Evolutionary conservation across 768 basidiomycete genomes (phyloP).

Genomic region (Russula foetens): DNA sequence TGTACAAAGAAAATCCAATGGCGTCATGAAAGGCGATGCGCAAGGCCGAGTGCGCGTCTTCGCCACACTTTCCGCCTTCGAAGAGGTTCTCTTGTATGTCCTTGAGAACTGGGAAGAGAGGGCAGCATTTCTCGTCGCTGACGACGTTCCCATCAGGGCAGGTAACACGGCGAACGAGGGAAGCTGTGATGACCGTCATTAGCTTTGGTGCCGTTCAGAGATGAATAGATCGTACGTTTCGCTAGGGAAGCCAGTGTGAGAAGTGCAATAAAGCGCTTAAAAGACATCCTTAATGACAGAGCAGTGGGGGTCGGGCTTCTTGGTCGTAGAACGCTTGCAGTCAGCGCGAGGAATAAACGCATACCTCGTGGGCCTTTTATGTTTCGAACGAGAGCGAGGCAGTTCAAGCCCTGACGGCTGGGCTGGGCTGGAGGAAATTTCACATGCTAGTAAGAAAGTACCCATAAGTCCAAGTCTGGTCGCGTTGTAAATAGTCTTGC

Average conservation of each 20-base stretch:
- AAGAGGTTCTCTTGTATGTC: slow-evolving; percentile 28
- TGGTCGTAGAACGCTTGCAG: background rate
- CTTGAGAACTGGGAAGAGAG: slow-evolving; percentile 26
- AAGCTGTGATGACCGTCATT: slow-evolving; percentile 7
- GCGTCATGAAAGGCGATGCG: slow-evolving; percentile 27
- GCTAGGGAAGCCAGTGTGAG: slow-evolving; percentile 13
- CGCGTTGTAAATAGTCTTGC: background rate
- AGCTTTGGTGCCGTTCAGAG: background rate
- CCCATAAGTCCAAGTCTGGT: background rate
- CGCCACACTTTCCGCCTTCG: slow-evolving; percentile 25
- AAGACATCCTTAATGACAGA: slow-evolving; percentile 17
- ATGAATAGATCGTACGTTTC: slow-evolving; percentile 10
- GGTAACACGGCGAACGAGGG: slow-evolving; percentile 20
- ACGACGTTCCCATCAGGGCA: slow-evolving; percentile 26
- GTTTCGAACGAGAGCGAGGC: background rate
- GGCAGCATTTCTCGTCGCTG: slow-evolving; percentile 27
- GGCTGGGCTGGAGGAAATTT: background rate
- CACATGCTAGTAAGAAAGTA: background rate
- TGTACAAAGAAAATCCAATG: slow-evolving; percentile 13
- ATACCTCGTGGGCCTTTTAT: background rate
- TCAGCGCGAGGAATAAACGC: background rate
- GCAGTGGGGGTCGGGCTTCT: background rate
- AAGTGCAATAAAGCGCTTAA: slow-evolving; percentile 21
- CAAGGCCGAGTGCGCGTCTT: slow-evolving; percentile 26
- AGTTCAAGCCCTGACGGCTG: background rate